Evolutionary conservation across 2,329 filamentous ascomycete species (phyloP).

Genomic region (Botryosphaeria dothidea): DNA sequence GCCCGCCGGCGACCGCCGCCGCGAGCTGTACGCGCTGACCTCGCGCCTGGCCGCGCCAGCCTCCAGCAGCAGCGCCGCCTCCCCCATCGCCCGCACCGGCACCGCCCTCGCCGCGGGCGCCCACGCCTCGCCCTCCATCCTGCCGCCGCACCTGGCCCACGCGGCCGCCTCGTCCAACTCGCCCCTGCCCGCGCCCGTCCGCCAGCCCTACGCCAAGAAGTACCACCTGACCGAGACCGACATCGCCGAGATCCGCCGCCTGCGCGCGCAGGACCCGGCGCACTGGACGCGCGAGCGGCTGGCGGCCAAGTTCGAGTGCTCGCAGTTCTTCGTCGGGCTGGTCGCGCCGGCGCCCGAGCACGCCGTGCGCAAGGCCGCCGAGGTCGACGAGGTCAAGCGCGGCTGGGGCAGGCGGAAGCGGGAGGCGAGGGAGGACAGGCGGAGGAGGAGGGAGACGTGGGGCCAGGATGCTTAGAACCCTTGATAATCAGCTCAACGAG

Average conservation of each 20-base stretch:
- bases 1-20: constrained; percentile 58
- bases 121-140: constrained; percentile 25
- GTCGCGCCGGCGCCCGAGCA: constrained; percentile 51
- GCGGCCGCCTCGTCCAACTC: constrained; percentile 28
- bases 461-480: constrained; percentile 56
- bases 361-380: constrained; percentile 44
- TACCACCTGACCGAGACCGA: constrained; percentile 61
- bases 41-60: constrained; percentile 24
- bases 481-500: no score
- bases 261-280: constrained; percentile 57
- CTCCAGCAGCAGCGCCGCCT: constrained; percentile 26
- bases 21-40: constrained; percentile 45
- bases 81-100: constrained; percentile 31
- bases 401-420: constrained; percentile 62
- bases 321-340: constrained; percentile 62
- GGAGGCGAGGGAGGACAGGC: constrained; percentile 62
- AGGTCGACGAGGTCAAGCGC: constrained; percentile 58
- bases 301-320: constrained; percentile 65
- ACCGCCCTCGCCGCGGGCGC: constrained; percentile 24
- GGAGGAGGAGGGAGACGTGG: constrained; percentile 62
- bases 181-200: constrained; percentile 51
- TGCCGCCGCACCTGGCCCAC: constrained; percentile 10
- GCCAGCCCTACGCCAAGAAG: constrained; percentile 55
- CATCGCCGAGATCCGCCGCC: constrained; percentile 59
- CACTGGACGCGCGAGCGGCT: constrained; percentile 61